Conservation (phyloP, 768 basidiomycete genomes). For the Calvatia gigantea region DNA sequence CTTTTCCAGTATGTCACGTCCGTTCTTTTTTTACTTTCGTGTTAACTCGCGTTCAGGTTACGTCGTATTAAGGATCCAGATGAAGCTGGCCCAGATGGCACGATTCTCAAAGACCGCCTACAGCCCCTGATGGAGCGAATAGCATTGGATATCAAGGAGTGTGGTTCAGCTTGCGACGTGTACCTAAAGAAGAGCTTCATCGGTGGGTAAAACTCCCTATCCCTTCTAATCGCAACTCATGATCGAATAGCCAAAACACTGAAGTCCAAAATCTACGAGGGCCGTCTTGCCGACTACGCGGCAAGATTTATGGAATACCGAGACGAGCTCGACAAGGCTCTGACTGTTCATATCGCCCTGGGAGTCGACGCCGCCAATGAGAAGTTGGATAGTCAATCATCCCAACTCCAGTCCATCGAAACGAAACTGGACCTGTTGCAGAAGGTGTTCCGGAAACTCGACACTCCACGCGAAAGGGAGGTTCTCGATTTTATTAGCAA, state of each 20-base stretch:
- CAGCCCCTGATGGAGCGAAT: constrained; percentile 24
- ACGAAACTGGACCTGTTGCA: constrained; percentile 28
- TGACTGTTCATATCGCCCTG: constrained; percentile 35
- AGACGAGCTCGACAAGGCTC: constrained; percentile 29
- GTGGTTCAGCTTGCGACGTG: constrained; percentile 41
- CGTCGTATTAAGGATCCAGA: constrained; percentile 23
- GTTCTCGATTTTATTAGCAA: constrained; percentile 31
- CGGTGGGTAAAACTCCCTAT: constrained; percentile 21
- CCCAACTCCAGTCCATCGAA: constrained; percentile 21
- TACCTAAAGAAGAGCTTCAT: constrained; percentile 42
- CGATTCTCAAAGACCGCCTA: constrained; percentile 27
- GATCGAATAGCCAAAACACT: constrained; percentile 30
- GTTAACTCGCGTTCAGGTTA: constrained; percentile 19
- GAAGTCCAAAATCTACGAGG: constrained; percentile 34
- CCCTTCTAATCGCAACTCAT: not conserved
- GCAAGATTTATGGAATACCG: constrained; percentile 31
- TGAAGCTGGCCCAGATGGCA: constrained; percentile 27
- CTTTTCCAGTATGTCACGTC: constrained; percentile 37
- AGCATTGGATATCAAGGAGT: constrained; percentile 37
- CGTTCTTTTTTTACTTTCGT: constrained; percentile 10
- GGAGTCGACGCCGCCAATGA: constrained; percentile 32
- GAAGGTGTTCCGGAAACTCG: constrained; percentile 31
- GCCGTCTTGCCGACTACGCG: constrained; percentile 29
- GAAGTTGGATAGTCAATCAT: constrained; percentile 23
- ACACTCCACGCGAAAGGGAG: constrained; percentile 37